Evolutionary conservation across 208 protist species (phyloP).

Genomic region (Crithidia thermophila): DNA sequence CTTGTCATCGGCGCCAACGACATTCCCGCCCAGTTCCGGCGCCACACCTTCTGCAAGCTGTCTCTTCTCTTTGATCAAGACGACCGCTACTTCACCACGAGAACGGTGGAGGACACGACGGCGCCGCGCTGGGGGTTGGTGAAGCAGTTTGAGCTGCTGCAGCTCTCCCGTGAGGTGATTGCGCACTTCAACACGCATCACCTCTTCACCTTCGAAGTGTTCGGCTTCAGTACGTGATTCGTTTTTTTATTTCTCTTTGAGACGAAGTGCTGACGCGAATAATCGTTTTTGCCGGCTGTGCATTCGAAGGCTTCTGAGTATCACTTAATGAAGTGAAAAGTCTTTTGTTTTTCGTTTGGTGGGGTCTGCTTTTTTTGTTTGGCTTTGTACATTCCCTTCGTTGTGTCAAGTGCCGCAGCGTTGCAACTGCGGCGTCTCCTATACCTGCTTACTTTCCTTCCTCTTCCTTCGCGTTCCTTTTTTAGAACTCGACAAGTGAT

Average conservation of each 20-base stretch:
- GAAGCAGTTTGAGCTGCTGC: slow-evolving; percentile 68
- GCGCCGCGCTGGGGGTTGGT: slow-evolving; percentile 60
- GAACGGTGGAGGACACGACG: slow-evolving; percentile 42
- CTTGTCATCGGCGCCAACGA: slow-evolving; percentile 63
- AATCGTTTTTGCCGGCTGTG: too few relatives aligned
- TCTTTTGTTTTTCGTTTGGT: too few relatives aligned
- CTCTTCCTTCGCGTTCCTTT: too few relatives aligned
- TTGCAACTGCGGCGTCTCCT: too few relatives aligned
- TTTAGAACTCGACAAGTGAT: too few relatives aligned
- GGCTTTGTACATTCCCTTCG: too few relatives aligned
- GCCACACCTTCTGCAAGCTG: slow-evolving; percentile 66
- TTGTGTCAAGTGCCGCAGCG: too few relatives aligned
- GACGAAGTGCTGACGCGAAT: too few relatives aligned
- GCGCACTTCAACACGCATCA: slow-evolving; percentile 45
- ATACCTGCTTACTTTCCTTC: too few relatives aligned
- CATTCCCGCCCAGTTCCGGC: slow-evolving; percentile 45
- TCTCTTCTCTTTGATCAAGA: slow-evolving; percentile 60
- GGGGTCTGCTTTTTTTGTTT: too few relatives aligned
- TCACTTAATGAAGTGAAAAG: too few relatives aligned
- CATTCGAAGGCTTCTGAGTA: too few relatives aligned
- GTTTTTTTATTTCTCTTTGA: background rate
- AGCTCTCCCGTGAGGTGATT: slow-evolving; percentile 52
- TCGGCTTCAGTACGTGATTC: slow-evolving; percentile 59
- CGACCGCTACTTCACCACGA: slow-evolving; percentile 65
- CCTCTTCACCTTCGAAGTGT: slow-evolving; percentile 81